Conservation (phyloP, 768 basidiomycete genomes). For the Naganishia vishniacii region DNA sequence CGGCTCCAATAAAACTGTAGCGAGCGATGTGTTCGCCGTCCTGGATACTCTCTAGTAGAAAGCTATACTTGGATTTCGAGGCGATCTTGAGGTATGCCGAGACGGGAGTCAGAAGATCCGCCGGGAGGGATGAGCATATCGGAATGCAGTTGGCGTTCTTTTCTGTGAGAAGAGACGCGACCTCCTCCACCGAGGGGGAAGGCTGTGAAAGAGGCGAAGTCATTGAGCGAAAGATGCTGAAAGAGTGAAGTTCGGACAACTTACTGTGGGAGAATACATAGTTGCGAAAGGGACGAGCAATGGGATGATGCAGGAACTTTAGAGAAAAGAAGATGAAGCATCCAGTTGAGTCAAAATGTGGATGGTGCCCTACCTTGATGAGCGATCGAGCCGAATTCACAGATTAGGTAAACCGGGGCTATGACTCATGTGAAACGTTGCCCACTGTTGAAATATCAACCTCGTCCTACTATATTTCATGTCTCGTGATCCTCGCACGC, state of each 20-base stretch:
- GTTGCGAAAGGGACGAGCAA: not conserved
- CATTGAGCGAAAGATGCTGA: not conserved
- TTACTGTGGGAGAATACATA: conserved; percentile 9
- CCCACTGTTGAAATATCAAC: too few relatives aligned
- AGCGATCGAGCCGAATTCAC: conserved; percentile 6
- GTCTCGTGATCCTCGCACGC: too few relatives aligned
- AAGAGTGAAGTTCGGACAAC: not conserved
- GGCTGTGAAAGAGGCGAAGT: conserved; percentile 5
- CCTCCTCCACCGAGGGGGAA: conserved; percentile 62
- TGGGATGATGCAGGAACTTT: too few relatives aligned
- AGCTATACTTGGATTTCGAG: conserved; percentile 87
- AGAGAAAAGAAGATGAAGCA: not conserved
- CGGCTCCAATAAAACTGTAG: conserved; percentile 93
- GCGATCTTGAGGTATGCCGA: conserved; percentile 91
- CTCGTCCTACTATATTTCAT: too few relatives aligned
- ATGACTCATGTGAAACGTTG: conserved; percentile 1
- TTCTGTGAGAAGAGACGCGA: conserved; percentile 70
- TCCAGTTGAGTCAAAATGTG: not conserved
- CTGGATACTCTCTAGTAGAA: conserved; percentile 86
- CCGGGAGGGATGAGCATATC: conserved; percentile 84
- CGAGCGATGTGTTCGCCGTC: conserved; percentile 85
- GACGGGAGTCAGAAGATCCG: conserved; percentile 93
- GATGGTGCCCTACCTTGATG: not conserved
- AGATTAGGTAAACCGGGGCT: not conserved
- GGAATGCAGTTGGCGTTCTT: conserved; percentile 89